These are phyloP conservation scores for Pseudocercospora cruenta DNA, from an alignment of 2,329 filamentous ascomycete genomes.

Conservation along the genomic window DNA sequence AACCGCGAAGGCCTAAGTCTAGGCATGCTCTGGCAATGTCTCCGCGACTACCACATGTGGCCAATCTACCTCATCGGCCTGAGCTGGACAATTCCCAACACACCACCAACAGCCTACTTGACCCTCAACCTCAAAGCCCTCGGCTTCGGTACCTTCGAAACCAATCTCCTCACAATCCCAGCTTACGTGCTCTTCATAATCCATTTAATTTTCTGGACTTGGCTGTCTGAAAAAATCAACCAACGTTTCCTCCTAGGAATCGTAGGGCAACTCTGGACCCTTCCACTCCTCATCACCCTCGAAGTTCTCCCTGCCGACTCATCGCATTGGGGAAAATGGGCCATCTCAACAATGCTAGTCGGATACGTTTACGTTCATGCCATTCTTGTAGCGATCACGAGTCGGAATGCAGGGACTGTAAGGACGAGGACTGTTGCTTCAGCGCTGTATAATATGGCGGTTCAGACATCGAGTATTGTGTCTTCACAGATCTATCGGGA, in stretches of 20 bases:
- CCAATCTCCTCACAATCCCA: slow-evolving; percentile 48
- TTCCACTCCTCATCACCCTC: slow-evolving; percentile 46
- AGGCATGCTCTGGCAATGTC: slow-evolving; percentile 53
- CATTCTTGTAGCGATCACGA: slow-evolving; percentile 63
- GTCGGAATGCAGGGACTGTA: slow-evolving; percentile 65
- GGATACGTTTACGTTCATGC: slow-evolving; percentile 55
- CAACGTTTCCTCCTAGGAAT: slow-evolving; percentile 55
- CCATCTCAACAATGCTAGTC: slow-evolving; percentile 44
- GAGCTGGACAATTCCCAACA: slow-evolving; percentile 35
- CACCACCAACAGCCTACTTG: slow-evolving; percentile 44
- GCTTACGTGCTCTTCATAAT: slow-evolving; percentile 55
- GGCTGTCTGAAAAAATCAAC: slow-evolving; percentile 55
- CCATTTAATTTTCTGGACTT: slow-evolving; percentile 54
- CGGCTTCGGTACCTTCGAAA: slow-evolving; percentile 48
- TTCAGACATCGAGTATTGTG: slow-evolving; percentile 47
- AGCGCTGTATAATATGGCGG: slow-evolving; percentile 63
- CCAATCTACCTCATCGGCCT: slow-evolving; percentile 28
- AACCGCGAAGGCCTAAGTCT: slow-evolving; percentile 59
- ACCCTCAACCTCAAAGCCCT: slow-evolving; percentile 45
- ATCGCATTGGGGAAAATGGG: slow-evolving; percentile 43
- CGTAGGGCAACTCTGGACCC: slow-evolving; percentile 46
- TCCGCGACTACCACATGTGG: slow-evolving; percentile 36
- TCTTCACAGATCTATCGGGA: slow-evolving; percentile 54
- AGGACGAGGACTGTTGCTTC: slow-evolving; percentile 65
- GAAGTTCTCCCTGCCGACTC: slow-evolving; percentile 40